A percentile compares a stretch with the other conserved stretches of the same genome.
These are phyloP conservation scores for Saururus chinensis DNA, from an alignment of 164 flowering plant species.

Conservation along the genomic window DNA sequence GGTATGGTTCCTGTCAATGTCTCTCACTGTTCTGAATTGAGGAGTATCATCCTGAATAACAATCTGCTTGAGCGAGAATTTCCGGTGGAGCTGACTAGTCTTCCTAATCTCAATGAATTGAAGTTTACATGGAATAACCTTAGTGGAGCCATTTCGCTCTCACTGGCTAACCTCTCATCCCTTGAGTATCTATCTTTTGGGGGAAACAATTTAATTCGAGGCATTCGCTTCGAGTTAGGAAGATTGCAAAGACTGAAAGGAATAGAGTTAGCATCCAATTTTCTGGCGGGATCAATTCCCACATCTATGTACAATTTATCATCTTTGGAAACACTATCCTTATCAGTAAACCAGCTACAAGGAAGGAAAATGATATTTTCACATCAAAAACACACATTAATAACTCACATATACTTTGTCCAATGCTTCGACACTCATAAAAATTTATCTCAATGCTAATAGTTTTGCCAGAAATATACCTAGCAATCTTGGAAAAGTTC, in stretches of 20 bases:
- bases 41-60: neutral
- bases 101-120: neutral
- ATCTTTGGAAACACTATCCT: neutral
- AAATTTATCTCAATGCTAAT: neutral
- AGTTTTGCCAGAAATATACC: constrained; percentile 1
- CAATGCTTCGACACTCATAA: neutral
- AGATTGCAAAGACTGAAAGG: neutral
- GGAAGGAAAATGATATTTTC: no score
- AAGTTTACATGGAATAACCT: neutral
- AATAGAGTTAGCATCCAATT: neutral
- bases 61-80: neutral
- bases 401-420: no score
- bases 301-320: neutral
- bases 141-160: neutral
- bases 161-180: neutral
- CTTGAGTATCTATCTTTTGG: neutral
- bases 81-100: neutral
- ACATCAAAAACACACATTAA: no score
- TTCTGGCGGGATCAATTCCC: neutral
- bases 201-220: neutral
- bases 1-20: neutral
- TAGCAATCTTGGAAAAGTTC: constrained; percentile 1
- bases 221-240: neutral
- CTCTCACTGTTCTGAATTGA: neutral
- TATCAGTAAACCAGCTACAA: neutral